phyloP scores from a whole-genome alignment of 192 early-diverging fungal species.

The Coemansia sp. region DNA sequence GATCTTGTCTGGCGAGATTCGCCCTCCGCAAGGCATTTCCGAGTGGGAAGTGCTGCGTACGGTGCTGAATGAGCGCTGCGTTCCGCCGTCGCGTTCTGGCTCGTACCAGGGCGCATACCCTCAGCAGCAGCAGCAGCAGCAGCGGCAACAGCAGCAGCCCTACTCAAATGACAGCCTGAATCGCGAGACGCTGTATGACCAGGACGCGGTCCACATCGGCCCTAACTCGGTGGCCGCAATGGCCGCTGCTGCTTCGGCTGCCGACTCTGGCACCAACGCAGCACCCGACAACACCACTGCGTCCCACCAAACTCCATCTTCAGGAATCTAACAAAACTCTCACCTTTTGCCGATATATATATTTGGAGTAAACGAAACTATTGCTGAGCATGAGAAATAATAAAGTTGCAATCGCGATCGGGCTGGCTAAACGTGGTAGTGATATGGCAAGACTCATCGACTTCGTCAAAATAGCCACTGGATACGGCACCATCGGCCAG shows the following conservation, averaged over 20 bases:
- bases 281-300: not conserved
- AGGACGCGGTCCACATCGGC: constrained; percentile 23
- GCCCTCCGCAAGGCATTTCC: constrained; percentile 58
- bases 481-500: not conserved
- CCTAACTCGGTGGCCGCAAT: constrained; percentile 10
- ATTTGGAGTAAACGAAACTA: no score
- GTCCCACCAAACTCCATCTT: not conserved
- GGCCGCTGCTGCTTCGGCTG: constrained; percentile 3
- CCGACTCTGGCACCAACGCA: not conserved
- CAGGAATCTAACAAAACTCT: not conserved
- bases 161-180: not conserved
- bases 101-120: not conserved
- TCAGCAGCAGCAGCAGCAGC: constrained; percentile 3
- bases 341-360: no score
- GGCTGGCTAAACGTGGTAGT: constrained; percentile 18
- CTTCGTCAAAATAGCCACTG: constrained; percentile 3
- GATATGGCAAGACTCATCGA: constrained; percentile 24
- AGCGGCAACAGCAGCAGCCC: constrained; percentile 12
- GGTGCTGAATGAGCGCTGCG: constrained; percentile 48
- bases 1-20: constrained; percentile 70
- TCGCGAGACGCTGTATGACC: constrained; percentile 44
- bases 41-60: constrained; percentile 47
- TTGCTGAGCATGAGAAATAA: not conserved
- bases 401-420: constrained; percentile 20
- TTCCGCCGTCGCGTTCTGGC: constrained; percentile 15